Conservation (phyloP, 192 early-diverging fungal genomes). For the Podila clonocystis region DNA sequence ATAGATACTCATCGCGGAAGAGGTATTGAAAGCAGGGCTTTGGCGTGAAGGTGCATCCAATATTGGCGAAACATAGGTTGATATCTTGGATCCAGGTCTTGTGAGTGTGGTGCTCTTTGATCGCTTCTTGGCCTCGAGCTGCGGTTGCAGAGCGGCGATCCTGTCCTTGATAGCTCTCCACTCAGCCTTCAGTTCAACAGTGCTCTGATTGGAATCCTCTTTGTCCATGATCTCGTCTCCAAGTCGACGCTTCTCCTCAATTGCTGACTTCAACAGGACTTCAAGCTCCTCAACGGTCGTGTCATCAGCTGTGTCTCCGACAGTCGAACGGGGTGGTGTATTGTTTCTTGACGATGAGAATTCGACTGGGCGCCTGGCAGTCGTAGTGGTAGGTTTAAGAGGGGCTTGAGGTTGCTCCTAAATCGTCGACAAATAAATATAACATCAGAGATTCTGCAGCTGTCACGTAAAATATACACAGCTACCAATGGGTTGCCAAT, state of each 20-base stretch:
- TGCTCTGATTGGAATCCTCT: conserved; percentile 13
- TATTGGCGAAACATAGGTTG: background rate
- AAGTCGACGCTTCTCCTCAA: conserved; percentile 39
- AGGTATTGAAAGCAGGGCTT: background rate
- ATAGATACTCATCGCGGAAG: background rate
- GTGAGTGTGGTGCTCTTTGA: background rate
- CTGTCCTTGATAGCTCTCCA: conserved; percentile 34
- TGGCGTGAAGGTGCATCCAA: background rate
- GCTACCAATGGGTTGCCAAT: background rate
- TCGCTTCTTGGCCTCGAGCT: conserved; percentile 1
- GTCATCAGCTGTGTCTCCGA: conserved; percentile 13
- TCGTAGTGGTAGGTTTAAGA: background rate
- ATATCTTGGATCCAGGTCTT: background rate
- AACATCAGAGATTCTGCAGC: background rate
- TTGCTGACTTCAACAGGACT: conserved; percentile 34
- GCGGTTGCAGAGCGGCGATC: conserved; percentile 20
- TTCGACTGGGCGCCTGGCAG: background rate
- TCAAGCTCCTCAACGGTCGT: conserved; percentile 24
- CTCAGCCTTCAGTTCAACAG: conserved; percentile 11
- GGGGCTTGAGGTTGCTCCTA: background rate
- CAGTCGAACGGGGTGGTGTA: background rate
- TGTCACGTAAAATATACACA: background rate
- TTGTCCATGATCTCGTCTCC: conserved; percentile 36
- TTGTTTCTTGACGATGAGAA: background rate
- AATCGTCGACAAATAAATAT: background rate